Evolutionary conservation across 1,284 basidiomycete genomes (phyloP).

Genomic region (Pisolithus thermaeus): DNA sequence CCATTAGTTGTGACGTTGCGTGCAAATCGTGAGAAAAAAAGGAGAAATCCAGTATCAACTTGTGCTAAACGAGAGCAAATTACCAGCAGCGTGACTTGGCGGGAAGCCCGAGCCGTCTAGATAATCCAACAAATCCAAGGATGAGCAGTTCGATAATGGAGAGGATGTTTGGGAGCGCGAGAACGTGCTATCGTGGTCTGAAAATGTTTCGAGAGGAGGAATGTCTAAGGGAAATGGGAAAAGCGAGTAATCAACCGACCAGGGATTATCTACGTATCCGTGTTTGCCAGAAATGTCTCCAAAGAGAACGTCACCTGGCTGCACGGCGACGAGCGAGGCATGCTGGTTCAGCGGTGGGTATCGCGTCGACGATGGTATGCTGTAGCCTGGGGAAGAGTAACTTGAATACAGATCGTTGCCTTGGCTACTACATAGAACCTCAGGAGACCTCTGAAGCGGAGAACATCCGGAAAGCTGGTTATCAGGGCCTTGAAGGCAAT

Average conservation of each 20-base stretch:
- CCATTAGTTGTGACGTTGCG: background rate
- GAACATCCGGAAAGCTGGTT: background rate
- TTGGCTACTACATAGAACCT: slow-evolving; percentile 6
- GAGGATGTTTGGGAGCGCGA: slow-evolving; percentile 24
- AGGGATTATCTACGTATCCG: slow-evolving; percentile 1
- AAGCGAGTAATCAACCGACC: slow-evolving; percentile 8
- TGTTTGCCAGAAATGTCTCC: slow-evolving; percentile 3
- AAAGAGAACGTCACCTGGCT: slow-evolving; percentile 3
- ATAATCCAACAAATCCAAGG: slow-evolving; percentile 8
- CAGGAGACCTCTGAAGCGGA: slow-evolving; percentile 3
- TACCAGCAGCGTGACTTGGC: slow-evolving; percentile 7
- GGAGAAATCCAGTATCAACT: slow-evolving; percentile 8
- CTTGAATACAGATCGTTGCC: background rate
- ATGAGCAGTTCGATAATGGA: slow-evolving; percentile 20
- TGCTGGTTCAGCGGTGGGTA: slow-evolving; percentile 6
- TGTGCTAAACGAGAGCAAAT: slow-evolving; percentile 10
- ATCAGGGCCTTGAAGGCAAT: slow-evolving; percentile 13
- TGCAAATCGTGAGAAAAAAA: slow-evolving; percentile 1
- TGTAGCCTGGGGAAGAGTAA: background rate
- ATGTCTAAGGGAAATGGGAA: slow-evolving; percentile 9
- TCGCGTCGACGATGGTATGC: background rate
- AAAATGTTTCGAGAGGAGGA: slow-evolving; percentile 12
- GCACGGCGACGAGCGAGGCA: background rate
- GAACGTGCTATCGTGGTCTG: slow-evolving; percentile 12
- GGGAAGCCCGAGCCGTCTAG: slow-evolving; percentile 8